A percentile compares a stretch with the other conserved stretches of the same genome.
Evolutionary conservation across 371 early-diverging fungal genomes (phyloP).

Genomic region (Actinomortierella ambigua): DNA sequence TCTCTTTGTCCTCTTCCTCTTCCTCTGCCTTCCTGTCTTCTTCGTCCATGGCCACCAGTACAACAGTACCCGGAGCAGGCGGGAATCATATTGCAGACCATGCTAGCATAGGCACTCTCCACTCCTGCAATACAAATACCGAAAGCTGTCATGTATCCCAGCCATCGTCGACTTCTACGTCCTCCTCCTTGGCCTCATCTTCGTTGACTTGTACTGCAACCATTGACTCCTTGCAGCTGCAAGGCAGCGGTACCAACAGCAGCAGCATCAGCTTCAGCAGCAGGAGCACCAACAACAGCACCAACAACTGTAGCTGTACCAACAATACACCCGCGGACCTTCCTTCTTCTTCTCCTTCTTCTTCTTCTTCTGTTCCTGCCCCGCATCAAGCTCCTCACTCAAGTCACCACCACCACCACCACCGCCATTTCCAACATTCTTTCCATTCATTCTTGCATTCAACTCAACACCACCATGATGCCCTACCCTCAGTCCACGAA

Average conservation of each 20-base stretch:
- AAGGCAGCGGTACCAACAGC: constrained; percentile 13
- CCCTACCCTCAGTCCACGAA: constrained; percentile 37
- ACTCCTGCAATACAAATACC: neutral
- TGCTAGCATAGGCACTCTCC: constrained; percentile 6
- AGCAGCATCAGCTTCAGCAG: constrained; percentile 11
- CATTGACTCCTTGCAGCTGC: constrained; percentile 11
- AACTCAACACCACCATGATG: neutral
- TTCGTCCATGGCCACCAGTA: neutral
- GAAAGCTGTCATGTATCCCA: too few relatives aligned
- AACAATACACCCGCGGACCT: constrained; percentile 1
- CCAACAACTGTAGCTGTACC: constrained; percentile 5
- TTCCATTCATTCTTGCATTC: constrained; percentile 5
- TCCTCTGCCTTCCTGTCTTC: constrained; percentile 3
- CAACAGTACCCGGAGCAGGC: too few relatives aligned
- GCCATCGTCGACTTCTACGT: neutral
- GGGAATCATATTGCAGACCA: neutral
- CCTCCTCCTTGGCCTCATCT: neutral
- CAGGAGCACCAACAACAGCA: constrained; percentile 14
- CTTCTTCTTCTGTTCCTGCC: neutral
- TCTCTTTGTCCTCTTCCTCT: constrained; percentile 1
- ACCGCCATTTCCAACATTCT: neutral
- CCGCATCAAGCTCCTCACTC: neutral
- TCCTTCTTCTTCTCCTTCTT: neutral
- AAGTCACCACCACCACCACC: neutral
- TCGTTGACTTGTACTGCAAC: neutral